Base-by-base conservation (phyloP, 2,329 filamentous ascomycete species). In the Botrytis fragariae region DNA sequence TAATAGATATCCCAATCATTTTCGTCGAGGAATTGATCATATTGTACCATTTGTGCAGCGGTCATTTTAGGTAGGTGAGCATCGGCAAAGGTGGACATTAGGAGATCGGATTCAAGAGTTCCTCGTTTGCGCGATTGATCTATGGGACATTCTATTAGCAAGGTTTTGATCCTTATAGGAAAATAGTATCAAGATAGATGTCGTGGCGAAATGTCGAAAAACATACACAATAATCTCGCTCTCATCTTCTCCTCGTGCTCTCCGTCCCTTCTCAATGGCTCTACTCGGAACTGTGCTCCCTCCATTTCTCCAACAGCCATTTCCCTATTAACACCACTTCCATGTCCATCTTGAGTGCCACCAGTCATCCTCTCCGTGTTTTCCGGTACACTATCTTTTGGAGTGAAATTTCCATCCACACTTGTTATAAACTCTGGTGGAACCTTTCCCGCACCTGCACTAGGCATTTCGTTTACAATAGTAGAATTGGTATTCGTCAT, bases 1-100 rank as follows among this genome's bases (percentile, higher is more conserved):
- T 99, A 99, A 87, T 99, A 99, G 75, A 99, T 98, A 82, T 99
- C 96, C 96, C 96, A 99, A 85, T 99, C 96, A 83, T 99, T 99
- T 85, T 99, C 96, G 83, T 99, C 96, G 73, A 99, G 90, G 86
- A 99, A 97, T 42, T 88, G 85, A 82, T 98, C 95, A 85, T 96
- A 98, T 83, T 97, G 89, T 78, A 88, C 84, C 78, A 98, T 90
- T 81, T 97, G 92, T 69, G 86, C 83, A 9, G 85, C 83, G 1
- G 88, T 89, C 93, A 99, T 97, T 75, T 84, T 85, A 61, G 87
- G 85, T 35, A 99, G 90, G 83, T 97, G 87, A 72, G 87, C 85
- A 77, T 95, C 90, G 76, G 96, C 96, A 82, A 99, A 99, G 77
- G 96, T 99, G 74, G 94, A 97, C 77, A 98, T 92, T 76, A 99